Percentiles rank a stretch among this genome's conserved stretches.
Evolutionary conservation across 768 basidiomycete genomes (phyloP).

Genomic region (Mycena galericulata): DNA sequence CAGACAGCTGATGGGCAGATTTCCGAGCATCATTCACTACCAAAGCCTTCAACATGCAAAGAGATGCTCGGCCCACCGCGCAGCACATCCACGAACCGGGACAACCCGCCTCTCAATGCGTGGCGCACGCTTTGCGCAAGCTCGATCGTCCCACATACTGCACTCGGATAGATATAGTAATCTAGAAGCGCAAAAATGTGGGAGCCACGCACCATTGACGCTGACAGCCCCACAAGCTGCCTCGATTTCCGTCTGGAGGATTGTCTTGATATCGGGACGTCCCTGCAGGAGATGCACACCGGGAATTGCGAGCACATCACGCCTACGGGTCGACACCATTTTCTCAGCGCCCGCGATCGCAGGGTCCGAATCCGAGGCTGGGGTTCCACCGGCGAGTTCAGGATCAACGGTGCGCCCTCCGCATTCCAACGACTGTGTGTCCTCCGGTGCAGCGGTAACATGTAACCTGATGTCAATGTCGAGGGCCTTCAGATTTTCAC

Average conservation of each 20-base stretch:
- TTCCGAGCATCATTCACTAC: neutral
- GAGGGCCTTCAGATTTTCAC: constrained; percentile 43
- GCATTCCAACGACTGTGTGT: constrained; percentile 35
- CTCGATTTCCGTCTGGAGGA: constrained; percentile 53
- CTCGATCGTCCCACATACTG: constrained; percentile 63
- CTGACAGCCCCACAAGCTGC: constrained; percentile 53
- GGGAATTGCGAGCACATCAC: constrained; percentile 37
- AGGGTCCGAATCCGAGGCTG: neutral
- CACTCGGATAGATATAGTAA: neutral
- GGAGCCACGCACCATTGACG: constrained; percentile 56
- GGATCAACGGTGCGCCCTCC: constrained; percentile 32
- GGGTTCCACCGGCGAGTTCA: constrained; percentile 22
- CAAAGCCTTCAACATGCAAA: constrained; percentile 61
- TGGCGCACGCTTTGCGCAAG: constrained; percentile 53
- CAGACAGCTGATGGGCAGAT: too few species aligned
- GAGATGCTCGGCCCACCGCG: constrained; percentile 59
- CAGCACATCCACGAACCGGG: constrained; percentile 51
- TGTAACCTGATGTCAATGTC: constrained; percentile 54
- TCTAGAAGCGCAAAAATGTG: neutral
- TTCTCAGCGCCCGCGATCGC: constrained; percentile 18
- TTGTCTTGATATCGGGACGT: constrained; percentile 54
- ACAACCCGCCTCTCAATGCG: constrained; percentile 48
- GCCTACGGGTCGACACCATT: neutral
- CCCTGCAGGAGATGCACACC: constrained; percentile 48
- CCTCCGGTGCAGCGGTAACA: constrained; percentile 46